Conservation (phyloP, 495 filamentous ascomycete genomes). For the Staphylotrichum longicolle region DNA sequence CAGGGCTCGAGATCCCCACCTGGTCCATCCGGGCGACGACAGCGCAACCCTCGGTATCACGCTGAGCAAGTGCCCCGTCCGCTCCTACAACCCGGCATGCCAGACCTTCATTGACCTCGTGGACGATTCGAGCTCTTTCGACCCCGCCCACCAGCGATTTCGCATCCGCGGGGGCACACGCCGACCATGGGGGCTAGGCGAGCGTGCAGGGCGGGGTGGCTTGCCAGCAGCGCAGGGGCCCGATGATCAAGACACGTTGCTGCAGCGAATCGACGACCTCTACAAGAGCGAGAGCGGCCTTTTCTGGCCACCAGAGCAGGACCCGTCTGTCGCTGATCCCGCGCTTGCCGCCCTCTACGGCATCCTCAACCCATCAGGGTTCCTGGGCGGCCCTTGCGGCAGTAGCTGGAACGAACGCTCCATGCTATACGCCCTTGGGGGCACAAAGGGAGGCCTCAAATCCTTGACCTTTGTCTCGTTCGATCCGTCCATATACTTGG, state of each 20-base stretch:
- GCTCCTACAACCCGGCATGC: constrained; percentile 56
- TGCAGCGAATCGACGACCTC: constrained; percentile 36
- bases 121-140: constrained; percentile 48
- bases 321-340: constrained; percentile 30
- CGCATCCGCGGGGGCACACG: constrained; percentile 34
- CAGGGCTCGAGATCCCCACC: constrained; percentile 22
- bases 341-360: constrained; percentile 48
- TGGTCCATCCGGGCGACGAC: constrained; percentile 38
- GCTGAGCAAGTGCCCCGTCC: constrained; percentile 57
- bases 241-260: constrained; percentile 17
- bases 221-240: not conserved
- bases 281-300: constrained; percentile 52
- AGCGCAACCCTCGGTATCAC: constrained; percentile 50
- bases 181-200: constrained; percentile 54
- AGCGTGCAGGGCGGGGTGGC: constrained; percentile 34
- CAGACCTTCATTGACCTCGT: constrained; percentile 67
- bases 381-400: constrained; percentile 49
- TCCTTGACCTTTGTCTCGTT: constrained; percentile 63
- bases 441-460: constrained; percentile 38
- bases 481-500: constrained; percentile 49
- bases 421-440: constrained; percentile 53
- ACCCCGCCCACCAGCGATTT: constrained; percentile 35
- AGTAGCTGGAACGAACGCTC: constrained; percentile 62
- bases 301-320: constrained; percentile 59
- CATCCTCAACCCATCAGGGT: constrained; percentile 57